These are phyloP conservation scores for Yarrowia sp. DNA, from an alignment of 805 yeast genomes.

Conservation along the genomic window DNA sequence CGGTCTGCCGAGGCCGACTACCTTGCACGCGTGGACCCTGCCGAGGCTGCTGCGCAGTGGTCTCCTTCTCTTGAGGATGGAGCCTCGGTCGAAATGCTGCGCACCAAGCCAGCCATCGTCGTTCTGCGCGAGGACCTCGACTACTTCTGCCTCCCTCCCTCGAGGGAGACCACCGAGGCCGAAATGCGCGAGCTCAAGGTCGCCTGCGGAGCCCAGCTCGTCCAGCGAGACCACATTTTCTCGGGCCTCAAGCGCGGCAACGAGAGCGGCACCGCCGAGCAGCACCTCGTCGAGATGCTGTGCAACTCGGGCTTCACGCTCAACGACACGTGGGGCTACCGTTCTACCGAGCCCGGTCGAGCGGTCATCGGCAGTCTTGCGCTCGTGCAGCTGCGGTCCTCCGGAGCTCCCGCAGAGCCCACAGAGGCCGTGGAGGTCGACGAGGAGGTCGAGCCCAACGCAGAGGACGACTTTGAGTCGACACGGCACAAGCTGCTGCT, in stretches of 20 bases:
- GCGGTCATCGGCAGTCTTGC: conserved; percentile 85
- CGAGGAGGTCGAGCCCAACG: not conserved
- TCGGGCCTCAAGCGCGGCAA: conserved; percentile 58
- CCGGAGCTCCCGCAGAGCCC: not conserved
- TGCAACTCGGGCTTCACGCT: conserved; percentile 79
- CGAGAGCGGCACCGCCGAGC: conserved; percentile 77
- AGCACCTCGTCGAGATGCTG: conserved; percentile 90
- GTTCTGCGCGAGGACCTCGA: conserved; percentile 93
- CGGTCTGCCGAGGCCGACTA: conserved; percentile 53
- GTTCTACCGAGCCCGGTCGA: conserved; percentile 82
- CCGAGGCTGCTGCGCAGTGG: not conserved
- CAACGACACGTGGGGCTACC: conserved; percentile 77
- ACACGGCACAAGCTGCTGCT: conserved; percentile 63
- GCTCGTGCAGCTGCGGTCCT: conserved; percentile 49
- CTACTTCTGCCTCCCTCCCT: conserved; percentile 84
- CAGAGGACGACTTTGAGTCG: conserved; percentile 30
- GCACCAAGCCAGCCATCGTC: conserved; percentile 82
- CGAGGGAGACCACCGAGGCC: conserved; percentile 51
- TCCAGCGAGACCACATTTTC: conserved; percentile 60
- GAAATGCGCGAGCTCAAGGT: conserved; percentile 68
- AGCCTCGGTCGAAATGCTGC: conserved; percentile 60
- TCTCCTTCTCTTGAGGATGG: conserved; percentile 31
- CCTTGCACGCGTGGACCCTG: not conserved
- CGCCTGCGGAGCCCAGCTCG: conserved; percentile 67
- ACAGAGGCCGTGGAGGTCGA: not conserved